phyloP scores from a whole-genome alignment of 139 green algal species.

The Coelastrella sp. region DNA sequence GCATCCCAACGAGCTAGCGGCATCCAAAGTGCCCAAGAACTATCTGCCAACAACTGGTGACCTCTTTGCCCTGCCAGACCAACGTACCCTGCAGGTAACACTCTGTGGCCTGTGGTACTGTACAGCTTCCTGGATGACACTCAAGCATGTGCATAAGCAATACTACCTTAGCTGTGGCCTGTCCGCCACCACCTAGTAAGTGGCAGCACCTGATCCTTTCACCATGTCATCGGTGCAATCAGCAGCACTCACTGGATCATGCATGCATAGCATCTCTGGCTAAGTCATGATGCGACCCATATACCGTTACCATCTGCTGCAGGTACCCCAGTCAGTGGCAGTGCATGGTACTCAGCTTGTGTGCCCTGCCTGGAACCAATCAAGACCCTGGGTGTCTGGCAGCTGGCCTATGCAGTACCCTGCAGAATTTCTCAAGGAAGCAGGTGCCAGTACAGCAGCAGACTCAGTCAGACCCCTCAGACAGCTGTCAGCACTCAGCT shows the following conservation, averaged over 20 bases:
- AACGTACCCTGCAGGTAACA: background rate
- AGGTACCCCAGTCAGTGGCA: background rate
- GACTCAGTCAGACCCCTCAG: background rate
- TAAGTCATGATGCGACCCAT: no score
- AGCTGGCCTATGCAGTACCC: background rate
- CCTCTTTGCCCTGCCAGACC: conserved; percentile 39
- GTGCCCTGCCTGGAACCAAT: conserved; percentile 35
- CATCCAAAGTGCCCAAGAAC: conserved; percentile 5
- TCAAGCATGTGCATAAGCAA: no score
- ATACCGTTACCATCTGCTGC: no score
- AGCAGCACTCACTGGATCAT: no score
- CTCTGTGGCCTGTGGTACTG: background rate
- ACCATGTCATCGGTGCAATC: no score
- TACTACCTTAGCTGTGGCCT: no score
- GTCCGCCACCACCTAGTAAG: no score
- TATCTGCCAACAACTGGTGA: conserved; percentile 41
- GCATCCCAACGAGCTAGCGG: conserved; percentile 9
- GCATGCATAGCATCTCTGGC: no score
- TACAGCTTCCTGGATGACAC: no score
- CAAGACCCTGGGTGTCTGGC: conserved; percentile 33
- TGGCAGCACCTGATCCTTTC: no score
- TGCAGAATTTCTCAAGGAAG: background rate
- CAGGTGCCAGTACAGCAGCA: background rate
- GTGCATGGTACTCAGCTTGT: conserved; percentile 1
- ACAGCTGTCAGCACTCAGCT: conserved; percentile 15